Percentiles rank a stretch among this genome's conserved stretches.
Evolutionary conservation across 2,329 filamentous ascomycete genomes (phyloP).

Genomic region (Metarhizium album): DNA sequence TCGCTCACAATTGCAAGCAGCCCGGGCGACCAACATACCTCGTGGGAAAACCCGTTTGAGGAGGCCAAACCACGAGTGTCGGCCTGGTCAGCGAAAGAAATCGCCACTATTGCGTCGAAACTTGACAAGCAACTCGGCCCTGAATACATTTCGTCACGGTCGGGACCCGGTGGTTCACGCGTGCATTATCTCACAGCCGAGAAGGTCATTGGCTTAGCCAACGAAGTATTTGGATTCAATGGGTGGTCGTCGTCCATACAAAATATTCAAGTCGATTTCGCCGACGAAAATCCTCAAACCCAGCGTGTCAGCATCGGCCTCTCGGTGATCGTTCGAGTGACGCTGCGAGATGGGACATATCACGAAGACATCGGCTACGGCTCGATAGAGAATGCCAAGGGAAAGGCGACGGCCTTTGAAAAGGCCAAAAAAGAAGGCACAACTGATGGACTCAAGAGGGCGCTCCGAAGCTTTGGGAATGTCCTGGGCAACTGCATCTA

Average conservation of each 20-base stretch:
- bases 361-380: slow-evolving; percentile 98
- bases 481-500: slow-evolving; percentile 98
- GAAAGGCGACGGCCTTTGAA: slow-evolving; percentile 91
- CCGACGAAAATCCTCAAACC: slow-evolving; percentile 72
- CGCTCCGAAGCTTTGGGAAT: slow-evolving; percentile 87
- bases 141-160: slow-evolving; percentile 83
- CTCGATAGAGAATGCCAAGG: slow-evolving; percentile 90
- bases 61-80: slow-evolving; percentile 57
- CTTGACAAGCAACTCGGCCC: slow-evolving; percentile 91
- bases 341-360: slow-evolving; percentile 84
- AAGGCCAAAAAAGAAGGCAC: slow-evolving; percentile 98
- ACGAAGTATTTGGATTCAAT: slow-evolving; percentile 94
- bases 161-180: slow-evolving; percentile 72
- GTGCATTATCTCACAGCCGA: slow-evolving; percentile 94
- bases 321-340: slow-evolving; percentile 84
- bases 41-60: slow-evolving; percentile 69
- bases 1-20: slow-evolving; percentile 28
- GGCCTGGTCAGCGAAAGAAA: slow-evolving; percentile 81
- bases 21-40: slow-evolving; percentile 53
- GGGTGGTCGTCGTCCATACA: slow-evolving; percentile 96
- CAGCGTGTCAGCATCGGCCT: slow-evolving; percentile 75
- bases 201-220: slow-evolving; percentile 90
- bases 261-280: slow-evolving; percentile 90
- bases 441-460: slow-evolving; percentile 84
- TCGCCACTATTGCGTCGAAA: slow-evolving; percentile 74